Conservation (phyloP, 225 moss, liverwort and hornwort genomes). For the Sphagnum contortum region DNA sequence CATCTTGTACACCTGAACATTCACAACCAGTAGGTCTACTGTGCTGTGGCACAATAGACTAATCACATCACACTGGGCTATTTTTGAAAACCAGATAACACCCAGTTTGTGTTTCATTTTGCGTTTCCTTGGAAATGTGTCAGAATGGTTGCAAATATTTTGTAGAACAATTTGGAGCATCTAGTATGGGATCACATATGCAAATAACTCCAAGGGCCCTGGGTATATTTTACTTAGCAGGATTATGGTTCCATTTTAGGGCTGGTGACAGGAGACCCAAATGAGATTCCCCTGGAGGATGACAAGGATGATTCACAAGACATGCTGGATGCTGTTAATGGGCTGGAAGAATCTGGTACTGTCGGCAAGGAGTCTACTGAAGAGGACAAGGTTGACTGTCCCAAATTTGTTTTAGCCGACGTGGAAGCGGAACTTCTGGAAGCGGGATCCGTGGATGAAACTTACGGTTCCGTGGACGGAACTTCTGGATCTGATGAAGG, state of each 20-base stretch:
- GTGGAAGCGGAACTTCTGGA: too few species aligned
- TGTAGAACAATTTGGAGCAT: neutral
- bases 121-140: neutral
- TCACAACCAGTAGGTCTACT: neutral
- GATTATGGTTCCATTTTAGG: constrained; percentile 2
- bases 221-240: neutral
- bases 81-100: neutral
- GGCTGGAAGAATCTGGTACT: constrained; percentile 23
- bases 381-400: too few species aligned
- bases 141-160: neutral
- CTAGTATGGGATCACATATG: neutral
- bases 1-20: constrained; percentile 6
- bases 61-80: too few species aligned
- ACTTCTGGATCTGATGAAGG: too few species aligned
- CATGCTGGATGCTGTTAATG: constrained; percentile 37
- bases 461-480: too few species aligned
- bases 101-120: neutral
- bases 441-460: too few species aligned
- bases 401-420: too few species aligned
- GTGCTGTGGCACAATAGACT: neutral
- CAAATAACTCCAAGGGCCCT: too few species aligned
- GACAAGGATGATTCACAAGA: constrained; percentile 31
- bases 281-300: constrained; percentile 67
- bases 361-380: too few species aligned
- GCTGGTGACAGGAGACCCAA: constrained; percentile 39